Conservation (phyloP, 2,329 filamentous ascomycete species). For the Amesomyces nigricolor region DNA sequence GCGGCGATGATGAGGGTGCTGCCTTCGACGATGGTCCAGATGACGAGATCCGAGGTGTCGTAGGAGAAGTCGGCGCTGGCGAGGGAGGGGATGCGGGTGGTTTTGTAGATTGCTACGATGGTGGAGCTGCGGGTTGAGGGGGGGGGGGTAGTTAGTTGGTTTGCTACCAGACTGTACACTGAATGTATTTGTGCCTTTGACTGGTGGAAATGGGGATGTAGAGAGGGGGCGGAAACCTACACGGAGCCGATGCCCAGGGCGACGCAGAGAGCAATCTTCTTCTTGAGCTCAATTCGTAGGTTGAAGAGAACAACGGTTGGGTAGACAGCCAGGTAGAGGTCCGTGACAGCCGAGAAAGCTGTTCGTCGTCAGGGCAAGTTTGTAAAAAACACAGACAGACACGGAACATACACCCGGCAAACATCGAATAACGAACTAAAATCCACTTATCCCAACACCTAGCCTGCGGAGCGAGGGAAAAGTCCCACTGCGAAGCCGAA, state of each 20-base stretch:
- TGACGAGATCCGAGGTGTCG: conserved; percentile 38
- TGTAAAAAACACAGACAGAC: not conserved
- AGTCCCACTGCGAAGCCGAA: conserved; percentile 35
- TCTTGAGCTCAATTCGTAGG: no score
- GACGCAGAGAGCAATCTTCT: conserved; percentile 27
- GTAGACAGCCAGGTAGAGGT: no score
- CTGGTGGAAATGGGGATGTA: no score
- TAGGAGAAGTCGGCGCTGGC: conserved; percentile 30
- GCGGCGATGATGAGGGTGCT: conserved; percentile 23
- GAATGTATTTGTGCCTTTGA: no score
- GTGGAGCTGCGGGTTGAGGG: conserved; percentile 11
- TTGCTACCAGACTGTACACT: no score
- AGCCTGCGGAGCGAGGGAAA: conserved; percentile 24
- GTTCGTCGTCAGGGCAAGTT: not conserved
- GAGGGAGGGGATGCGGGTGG: conserved; percentile 27
- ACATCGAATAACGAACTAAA: no score
- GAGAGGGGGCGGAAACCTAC: conserved; percentile 3
- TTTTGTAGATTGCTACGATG: conserved; percentile 31
- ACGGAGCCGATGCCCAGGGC: conserved; percentile 38
- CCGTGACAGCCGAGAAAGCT: conserved; percentile 33
- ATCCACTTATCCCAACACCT: conserved; percentile 30
- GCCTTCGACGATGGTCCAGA: conserved; percentile 37
- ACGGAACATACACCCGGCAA: not conserved
- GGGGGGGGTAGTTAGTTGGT: no score
- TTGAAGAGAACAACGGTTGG: no score